phyloP scores from a whole-genome alignment of 108 stramenopile genomes.

The Cyclotella atomus region DNA sequence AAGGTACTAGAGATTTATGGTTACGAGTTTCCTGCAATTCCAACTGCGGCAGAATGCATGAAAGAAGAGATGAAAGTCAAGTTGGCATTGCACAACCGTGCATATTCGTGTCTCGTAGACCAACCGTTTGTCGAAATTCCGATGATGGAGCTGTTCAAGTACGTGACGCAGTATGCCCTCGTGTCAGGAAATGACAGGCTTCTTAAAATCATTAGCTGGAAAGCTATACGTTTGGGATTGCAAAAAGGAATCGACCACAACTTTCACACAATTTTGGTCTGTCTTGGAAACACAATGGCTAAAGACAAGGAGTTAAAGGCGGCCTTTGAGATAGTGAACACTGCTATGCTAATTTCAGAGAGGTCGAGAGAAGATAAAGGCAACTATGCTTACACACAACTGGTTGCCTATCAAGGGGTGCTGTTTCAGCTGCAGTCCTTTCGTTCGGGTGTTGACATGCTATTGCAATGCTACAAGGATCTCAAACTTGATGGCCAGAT shows the following conservation, averaged over 20 bases:
- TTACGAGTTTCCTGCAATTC: conserved; percentile 3
- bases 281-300: conserved; percentile 5
- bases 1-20: conserved; percentile 11
- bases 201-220: conserved; percentile 6
- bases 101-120: conserved; percentile 4
- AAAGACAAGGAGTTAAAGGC: conserved; percentile 21
- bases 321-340: conserved; percentile 17
- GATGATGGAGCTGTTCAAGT: conserved; percentile 12
- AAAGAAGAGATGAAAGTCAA: conserved; percentile 19
- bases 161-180: conserved; percentile 2
- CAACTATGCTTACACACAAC: conserved; percentile 14
- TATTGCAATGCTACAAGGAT: conserved; percentile 17
- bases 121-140: background rate
- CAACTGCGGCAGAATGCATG: background rate
- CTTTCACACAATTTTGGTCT: conserved; percentile 20
- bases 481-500: conserved; percentile 15
- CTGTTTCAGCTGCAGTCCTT: conserved; percentile 25
- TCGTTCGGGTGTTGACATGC: conserved; percentile 13
- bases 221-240: conserved; percentile 21
- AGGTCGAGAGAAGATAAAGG: conserved; percentile 20
- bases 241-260: conserved; percentile 23
- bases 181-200: conserved; percentile 19
- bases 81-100: conserved; percentile 9
- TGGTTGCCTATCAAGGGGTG: conserved; percentile 6
- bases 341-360: conserved; percentile 17